Base-by-base conservation (phyloP, 1,284 basidiomycete species). In the Boletus smithii region DNA sequence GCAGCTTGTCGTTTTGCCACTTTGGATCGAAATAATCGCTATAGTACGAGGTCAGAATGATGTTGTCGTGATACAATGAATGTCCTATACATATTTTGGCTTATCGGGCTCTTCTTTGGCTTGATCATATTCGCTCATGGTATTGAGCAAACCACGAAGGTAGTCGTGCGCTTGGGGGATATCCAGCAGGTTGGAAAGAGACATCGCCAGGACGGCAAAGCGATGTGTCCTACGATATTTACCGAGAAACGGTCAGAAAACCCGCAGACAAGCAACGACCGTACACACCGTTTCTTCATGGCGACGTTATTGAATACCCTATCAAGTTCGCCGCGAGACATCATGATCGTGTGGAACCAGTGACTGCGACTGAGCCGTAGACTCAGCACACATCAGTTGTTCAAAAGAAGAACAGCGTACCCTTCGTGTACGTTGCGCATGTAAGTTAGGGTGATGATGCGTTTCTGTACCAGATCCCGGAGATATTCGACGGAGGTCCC, bases 311-410 rank as follows among this genome's bases (percentile, higher is more conserved):
- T 81, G 63, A 91, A 91, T 38, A 77, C 78, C 35, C 74, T 77
- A 50, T 89, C 85, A 9, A 93, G 75, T 44, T 91, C 90, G 14
- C 71, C 60, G 42, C 79, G 77, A 36, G 84, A 81, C 55, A 93
- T 79, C 59, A 88, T 75, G 53, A 93, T 84, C 4, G 91, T 93
- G 61, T 91, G 88, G 60, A 93, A 91, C 90, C 90, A 93, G 65
- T 91, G 85, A 56, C 81, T 84, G 49, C 81, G 80, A 42, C 86
- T 89, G 59, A 32, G 24, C n/a, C 20, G 6, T 24, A 26, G 33
- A 27, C 42, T 54, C 46, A 59, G 48, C 22, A 37, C 36, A 38
- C 35, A 35, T 46, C 42, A 10, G 10, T 27, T 3, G 51, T 29
- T 31, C 34, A 11, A n/a, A 29, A 22, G 8, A 42, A 26, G 38